phyloP scores from a whole-genome alignment of 306 rosid species.

The Castanea crenata region DNA sequence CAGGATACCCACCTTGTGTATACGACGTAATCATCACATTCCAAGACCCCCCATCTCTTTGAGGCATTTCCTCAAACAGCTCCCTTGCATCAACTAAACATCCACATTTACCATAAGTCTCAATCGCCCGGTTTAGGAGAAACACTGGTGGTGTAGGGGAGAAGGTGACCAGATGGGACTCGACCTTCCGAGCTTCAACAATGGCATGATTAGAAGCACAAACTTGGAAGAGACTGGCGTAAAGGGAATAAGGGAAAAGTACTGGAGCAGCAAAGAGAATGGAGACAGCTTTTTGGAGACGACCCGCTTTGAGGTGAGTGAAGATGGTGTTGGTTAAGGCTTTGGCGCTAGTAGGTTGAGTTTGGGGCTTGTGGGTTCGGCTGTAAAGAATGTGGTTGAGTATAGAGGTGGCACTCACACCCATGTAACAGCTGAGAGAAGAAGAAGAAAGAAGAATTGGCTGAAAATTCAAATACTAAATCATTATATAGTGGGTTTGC shows the following conservation, averaged over 20 bases:
- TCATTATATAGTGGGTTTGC: not conserved
- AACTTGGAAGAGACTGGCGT: slow-evolving; percentile 60
- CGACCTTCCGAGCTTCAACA: slow-evolving; percentile 56
- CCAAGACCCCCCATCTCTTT: slow-evolving; percentile 72
- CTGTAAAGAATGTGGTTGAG: slow-evolving; percentile 33
- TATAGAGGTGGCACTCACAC: slow-evolving; percentile 36
- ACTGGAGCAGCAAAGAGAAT: slow-evolving; percentile 44
- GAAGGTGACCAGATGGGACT: slow-evolving; percentile 62
- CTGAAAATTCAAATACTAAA: not conserved
- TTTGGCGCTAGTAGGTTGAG: slow-evolving; percentile 16
- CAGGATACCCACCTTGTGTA: slow-evolving; percentile 32
- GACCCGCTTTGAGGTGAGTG: slow-evolving; percentile 32
- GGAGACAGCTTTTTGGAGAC: slow-evolving; percentile 49
- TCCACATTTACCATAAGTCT: slow-evolving; percentile 59
- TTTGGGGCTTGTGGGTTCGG: slow-evolving; percentile 19
- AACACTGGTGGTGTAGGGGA: slow-evolving; percentile 51
- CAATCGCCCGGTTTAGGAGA: slow-evolving; percentile 73
- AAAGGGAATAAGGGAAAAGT: slow-evolving; percentile 47
- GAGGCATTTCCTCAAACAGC: slow-evolving; percentile 81
- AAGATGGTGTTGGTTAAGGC: slow-evolving; percentile 29
- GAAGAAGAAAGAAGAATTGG: not conserved
- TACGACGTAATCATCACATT: slow-evolving; percentile 58
- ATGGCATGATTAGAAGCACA: slow-evolving; percentile 48
- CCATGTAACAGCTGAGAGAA: slow-evolving; percentile 16
- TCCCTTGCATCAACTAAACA: slow-evolving; percentile 56